A percentile compares a stretch with the other conserved stretches of the same genome.
Evolutionary conservation across 257 asterid genomes (phyloP).

Genomic region (Haberlea rhodopensis): DNA sequence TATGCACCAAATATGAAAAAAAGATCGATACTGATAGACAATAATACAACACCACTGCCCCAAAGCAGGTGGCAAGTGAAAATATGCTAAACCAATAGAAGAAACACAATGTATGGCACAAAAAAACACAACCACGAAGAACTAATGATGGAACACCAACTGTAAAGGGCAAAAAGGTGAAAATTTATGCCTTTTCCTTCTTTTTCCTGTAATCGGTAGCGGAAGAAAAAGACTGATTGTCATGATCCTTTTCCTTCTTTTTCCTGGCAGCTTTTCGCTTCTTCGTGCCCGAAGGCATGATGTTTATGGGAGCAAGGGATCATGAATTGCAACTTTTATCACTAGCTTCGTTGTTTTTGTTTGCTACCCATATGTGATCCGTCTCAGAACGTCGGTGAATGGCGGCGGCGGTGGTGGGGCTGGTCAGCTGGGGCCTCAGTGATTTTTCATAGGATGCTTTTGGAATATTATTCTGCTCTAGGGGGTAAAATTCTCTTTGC

Average conservation of each 20-base stretch:
- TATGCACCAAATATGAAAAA: background rate
- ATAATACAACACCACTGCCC: constrained; percentile 5
- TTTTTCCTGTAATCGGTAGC: no score
- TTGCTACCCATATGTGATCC: no score
- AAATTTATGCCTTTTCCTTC: constrained; percentile 33
- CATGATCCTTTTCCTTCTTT: constrained; percentile 39
- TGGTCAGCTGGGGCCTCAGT: no score
- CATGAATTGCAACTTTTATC: no score
- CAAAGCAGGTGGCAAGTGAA: constrained; percentile 13
- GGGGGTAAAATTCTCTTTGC: no score
- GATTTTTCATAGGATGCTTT: no score
- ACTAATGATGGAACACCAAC: constrained; percentile 29
- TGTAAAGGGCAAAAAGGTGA: constrained; percentile 29
- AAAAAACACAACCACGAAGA: constrained; percentile 27
- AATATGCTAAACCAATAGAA: constrained; percentile 19
- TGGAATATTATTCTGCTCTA: no score
- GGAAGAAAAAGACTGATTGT: no score
- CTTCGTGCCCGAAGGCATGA: constrained; percentile 59
- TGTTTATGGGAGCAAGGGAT: constrained; percentile 17
- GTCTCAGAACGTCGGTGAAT: no score
- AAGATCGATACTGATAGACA: constrained; percentile 18
- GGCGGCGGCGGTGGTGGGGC: no score
- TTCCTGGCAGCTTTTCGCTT: constrained; percentile 55
- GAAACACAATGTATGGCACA: constrained; percentile 4
- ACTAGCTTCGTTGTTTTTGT: constrained; percentile 2